phyloP scores from a whole-genome alignment of 345 rosid species.

The Pistacia atlantica region DNA sequence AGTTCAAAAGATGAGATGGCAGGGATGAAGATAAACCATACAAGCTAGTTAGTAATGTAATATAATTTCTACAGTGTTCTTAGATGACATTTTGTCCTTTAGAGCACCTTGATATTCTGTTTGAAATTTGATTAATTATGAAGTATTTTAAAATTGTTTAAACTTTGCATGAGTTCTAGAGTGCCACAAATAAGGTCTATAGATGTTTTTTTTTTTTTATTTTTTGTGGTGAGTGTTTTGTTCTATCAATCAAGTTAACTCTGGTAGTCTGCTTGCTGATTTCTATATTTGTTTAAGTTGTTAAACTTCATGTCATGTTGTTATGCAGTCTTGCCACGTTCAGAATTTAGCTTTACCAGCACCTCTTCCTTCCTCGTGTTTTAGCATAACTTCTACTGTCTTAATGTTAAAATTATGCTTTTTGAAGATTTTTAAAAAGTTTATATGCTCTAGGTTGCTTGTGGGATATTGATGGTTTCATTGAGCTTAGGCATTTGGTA shows the following conservation, averaged over 20 bases:
- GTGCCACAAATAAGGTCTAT: no score
- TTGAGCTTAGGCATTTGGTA: conserved; percentile 55
- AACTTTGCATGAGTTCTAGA: background rate
- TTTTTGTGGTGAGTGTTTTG: background rate
- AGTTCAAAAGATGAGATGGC: background rate
- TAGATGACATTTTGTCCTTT: background rate
- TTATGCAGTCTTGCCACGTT: background rate
- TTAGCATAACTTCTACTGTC: background rate
- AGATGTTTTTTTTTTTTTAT: background rate
- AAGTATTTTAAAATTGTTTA: background rate
- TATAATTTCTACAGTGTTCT: background rate
- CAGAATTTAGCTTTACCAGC: background rate
- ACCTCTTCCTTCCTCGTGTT: background rate
- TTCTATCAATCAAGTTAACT: background rate
- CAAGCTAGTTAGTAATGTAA: background rate
- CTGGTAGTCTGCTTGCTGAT: background rate
- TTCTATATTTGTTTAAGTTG: conserved; percentile 2
- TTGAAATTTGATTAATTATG: background rate
- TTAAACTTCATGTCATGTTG: background rate
- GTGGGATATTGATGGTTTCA: conserved; percentile 18
- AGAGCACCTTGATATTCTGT: conserved; percentile 1
- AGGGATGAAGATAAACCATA: background rate
- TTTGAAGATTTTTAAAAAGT: no score
- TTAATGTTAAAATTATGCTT: background rate
- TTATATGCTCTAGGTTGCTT: no score